Evolutionary conservation across 768 basidiomycete genomes (phyloP).

Genomic region (Calocera cornea): DNA sequence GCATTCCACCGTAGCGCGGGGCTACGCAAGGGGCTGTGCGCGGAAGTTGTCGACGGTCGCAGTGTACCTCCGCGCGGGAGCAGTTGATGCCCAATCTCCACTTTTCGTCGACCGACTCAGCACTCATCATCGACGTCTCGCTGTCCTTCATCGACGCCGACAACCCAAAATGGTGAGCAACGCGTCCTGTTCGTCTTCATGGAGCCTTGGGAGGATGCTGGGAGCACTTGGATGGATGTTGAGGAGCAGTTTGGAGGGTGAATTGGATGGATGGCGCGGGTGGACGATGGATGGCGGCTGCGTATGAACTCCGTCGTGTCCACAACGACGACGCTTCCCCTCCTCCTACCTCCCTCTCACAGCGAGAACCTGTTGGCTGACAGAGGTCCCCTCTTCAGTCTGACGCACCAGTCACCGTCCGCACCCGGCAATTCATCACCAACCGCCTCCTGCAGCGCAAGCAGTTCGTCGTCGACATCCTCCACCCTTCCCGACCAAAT

Average conservation of each 20-base stretch:
- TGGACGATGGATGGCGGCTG: background rate
- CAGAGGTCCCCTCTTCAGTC: constrained; percentile 15
- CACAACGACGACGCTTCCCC: background rate
- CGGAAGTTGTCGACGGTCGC: background rate
- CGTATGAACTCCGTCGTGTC: background rate
- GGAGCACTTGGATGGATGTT: background rate
- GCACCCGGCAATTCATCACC: constrained; percentile 98
- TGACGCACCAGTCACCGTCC: constrained; percentile 81
- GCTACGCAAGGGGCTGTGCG: background rate
- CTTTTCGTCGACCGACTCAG: background rate
- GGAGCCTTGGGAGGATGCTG: background rate
- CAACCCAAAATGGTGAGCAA: background rate
- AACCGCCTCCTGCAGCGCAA: constrained; percentile 93
- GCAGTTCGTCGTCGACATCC: constrained; percentile 88
- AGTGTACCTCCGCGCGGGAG: background rate
- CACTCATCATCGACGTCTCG: background rate
- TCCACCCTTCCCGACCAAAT: constrained; percentile 91
- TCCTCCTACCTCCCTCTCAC: background rate
- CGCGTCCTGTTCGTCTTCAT: background rate
- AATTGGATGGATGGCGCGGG: background rate
- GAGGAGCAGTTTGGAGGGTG: background rate
- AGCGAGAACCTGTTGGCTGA: background rate
- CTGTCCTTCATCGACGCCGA: background rate
- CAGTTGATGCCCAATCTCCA: background rate
- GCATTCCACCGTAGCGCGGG: background rate